Conservation (phyloP, 1,284 basidiomycete species). For the Austroboletus rostrupii region DNA sequence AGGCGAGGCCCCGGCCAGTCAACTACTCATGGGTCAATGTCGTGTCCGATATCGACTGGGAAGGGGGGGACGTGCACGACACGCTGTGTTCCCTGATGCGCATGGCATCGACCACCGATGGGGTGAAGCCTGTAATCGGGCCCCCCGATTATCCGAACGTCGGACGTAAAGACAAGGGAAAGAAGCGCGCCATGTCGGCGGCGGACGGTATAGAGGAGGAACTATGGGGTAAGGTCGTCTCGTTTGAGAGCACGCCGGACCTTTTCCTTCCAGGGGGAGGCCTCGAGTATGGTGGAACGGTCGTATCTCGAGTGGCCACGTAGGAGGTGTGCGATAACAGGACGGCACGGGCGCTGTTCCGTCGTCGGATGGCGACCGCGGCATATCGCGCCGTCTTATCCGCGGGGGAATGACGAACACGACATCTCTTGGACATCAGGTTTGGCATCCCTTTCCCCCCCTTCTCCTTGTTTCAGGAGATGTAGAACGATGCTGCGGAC, state of each 20-base stretch:
- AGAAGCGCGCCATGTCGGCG: constrained; percentile 12
- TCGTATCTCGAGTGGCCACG: constrained; percentile 30
- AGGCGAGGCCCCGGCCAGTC: constrained; percentile 37
- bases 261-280: constrained; percentile 32
- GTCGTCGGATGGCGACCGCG: background rate
- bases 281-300: constrained; percentile 28
- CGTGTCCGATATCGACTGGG: constrained; percentile 73
- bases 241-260: constrained; percentile 40
- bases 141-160: constrained; percentile 19
- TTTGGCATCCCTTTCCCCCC: background rate
- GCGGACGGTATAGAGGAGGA: constrained; percentile 25
- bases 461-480: constrained; percentile 1
- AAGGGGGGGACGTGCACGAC: constrained; percentile 70
- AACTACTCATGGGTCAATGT: constrained; percentile 74
- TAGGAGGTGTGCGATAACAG: background rate
- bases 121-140: constrained; percentile 41
- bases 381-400: background rate
- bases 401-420: background rate
- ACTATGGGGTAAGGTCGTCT: constrained; percentile 26
- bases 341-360: background rate
- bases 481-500: constrained; percentile 14
- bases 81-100: constrained; percentile 55
- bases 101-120: constrained; percentile 44
- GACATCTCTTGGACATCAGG: background rate
- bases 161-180: constrained; percentile 22